These are phyloP conservation scores for Musa beccarii DNA, from an alignment of 176 grass and related monocot species.

Conservation along the genomic window DNA sequence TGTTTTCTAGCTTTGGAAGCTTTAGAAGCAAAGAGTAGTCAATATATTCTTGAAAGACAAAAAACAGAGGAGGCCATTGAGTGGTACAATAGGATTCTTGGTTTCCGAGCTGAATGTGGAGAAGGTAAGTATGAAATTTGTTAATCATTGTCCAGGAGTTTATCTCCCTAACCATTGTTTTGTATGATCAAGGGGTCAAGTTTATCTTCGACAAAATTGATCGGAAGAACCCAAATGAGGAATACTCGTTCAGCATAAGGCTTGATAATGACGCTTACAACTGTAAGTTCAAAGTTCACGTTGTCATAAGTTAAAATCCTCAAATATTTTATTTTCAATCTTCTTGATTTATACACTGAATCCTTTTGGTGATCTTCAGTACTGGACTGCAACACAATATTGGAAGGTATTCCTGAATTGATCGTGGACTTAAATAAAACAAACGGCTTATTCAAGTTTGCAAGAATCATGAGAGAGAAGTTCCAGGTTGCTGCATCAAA, in stretches of 20 bases:
- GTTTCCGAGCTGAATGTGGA: constrained; percentile 59
- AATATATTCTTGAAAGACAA: constrained; percentile 28
- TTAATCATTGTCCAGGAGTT: background rate
- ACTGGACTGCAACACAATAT: constrained; percentile 43
- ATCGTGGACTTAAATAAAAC: constrained; percentile 58
- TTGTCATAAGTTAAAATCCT: background rate
- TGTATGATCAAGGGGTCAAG: constrained; percentile 43
- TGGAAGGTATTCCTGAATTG: constrained; percentile 53
- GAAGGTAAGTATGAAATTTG: constrained; percentile 45
- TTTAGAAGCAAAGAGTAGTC: constrained; percentile 42
- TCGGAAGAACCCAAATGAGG: constrained; percentile 38
- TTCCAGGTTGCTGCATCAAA: constrained; percentile 36
- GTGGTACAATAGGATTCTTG: constrained; percentile 80
- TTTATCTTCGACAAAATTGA: constrained; percentile 85
- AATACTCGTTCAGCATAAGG: constrained; percentile 65
- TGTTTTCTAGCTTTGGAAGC: constrained; percentile 35
- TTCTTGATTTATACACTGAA: constrained; percentile 16
- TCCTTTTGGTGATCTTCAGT: constrained; percentile 34
- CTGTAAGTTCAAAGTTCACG: constrained; percentile 40
- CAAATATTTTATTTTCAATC: background rate
- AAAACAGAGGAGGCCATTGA: constrained; percentile 41
- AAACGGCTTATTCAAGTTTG: constrained; percentile 77
- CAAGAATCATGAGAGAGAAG: constrained; percentile 69
- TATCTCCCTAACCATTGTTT: constrained; percentile 1
- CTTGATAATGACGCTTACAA: constrained; percentile 55